Base-by-base conservation (phyloP, 2,329 filamentous ascomycete genomes). In the Fusarium multiceps region DNA sequence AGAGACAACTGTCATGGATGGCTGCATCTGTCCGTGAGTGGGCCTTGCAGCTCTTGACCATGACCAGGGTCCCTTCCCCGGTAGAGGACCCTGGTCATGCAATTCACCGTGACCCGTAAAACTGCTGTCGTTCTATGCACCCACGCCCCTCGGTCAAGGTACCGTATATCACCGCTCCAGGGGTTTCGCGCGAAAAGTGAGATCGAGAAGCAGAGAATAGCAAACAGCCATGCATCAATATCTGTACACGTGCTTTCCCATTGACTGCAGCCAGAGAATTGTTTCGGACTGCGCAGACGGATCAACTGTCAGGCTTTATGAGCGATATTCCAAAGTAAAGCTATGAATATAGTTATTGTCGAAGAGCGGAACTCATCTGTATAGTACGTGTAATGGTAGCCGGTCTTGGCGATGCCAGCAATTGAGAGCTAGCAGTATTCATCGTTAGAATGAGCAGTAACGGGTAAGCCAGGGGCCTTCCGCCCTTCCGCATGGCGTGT, bases 31-130 rank as follows among this genome's bases (percentile, higher is more conserved):
- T 55, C 61, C 50, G 68, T 66, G 68, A 59, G 70, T 66, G 73
- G 73, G 64, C 73, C 73, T 72, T 75, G 71, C 72, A 74, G 72
- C 62, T 64, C 51, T 59, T 23, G 41, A 49, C 69, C 62, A 73
- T 25, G 48, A 48, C 60, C 62, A 72, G 68, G 72, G 64, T 67
- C 55, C 45, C 50, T 72, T 63, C 69, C 71, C 73, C 69, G 67
- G 67, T 71, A 68, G 57, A 49, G 50, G 40, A 61, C 72, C 71
- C 42, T 72, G 59, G 59, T 42, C 54, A 63, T 71, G 70, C 71
- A 62, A 63, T 71, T 62, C 50, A 73, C 63, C 57, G 59, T 61
- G 66, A 59, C 63, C 70, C 62, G 59, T 66, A 70, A 63, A 70
- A 63, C 56, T 60, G 49, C 60, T 62, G 66, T 74, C 55, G 55